These are phyloP conservation scores for Eimeria brunetti DNA, from an alignment of 169 alveolate genomes.

Conservation along the genomic window DNA sequence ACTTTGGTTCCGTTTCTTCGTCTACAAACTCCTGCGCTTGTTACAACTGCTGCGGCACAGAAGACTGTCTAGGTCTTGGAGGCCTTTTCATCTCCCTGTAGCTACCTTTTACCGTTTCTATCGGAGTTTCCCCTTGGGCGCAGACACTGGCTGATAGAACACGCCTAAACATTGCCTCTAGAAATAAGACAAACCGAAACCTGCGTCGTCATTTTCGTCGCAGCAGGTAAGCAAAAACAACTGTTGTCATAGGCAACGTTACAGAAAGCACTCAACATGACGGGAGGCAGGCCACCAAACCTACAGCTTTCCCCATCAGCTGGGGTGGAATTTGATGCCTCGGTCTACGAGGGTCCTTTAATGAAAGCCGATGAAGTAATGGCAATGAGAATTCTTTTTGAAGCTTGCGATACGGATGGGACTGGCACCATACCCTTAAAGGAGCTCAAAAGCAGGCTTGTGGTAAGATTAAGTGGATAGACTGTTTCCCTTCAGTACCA, in stretches of 20 bases:
- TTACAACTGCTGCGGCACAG: neutral
- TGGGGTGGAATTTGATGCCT: slow-evolving; percentile 70
- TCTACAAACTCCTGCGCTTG: neutral
- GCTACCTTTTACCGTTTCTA: neutral
- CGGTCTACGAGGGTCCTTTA: slow-evolving; percentile 72
- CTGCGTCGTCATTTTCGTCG: neutral
- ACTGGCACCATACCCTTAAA: slow-evolving; percentile 49
- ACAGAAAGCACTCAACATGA: neutral
- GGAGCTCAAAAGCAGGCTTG: slow-evolving; percentile 62
- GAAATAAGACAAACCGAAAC: neutral
- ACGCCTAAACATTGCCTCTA: neutral
- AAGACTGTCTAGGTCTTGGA: neutral
- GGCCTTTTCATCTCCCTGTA: neutral
- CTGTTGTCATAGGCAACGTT: neutral
- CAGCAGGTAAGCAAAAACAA: neutral
- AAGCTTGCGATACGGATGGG: slow-evolving; percentile 79
- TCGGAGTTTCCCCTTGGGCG: neutral
- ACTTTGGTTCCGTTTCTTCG: neutral
- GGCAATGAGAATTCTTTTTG: slow-evolving; percentile 70
- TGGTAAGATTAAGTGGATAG: neutral
- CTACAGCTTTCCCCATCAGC: neutral
- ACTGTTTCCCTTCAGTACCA: no score
- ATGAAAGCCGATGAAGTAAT: slow-evolving; percentile 75
- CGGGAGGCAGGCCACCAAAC: neutral
- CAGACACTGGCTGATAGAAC: neutral